phyloP scores from a whole-genome alignment of 129 eudicot genomes.

The sunflower (Helianthus annuus) region DNA sequence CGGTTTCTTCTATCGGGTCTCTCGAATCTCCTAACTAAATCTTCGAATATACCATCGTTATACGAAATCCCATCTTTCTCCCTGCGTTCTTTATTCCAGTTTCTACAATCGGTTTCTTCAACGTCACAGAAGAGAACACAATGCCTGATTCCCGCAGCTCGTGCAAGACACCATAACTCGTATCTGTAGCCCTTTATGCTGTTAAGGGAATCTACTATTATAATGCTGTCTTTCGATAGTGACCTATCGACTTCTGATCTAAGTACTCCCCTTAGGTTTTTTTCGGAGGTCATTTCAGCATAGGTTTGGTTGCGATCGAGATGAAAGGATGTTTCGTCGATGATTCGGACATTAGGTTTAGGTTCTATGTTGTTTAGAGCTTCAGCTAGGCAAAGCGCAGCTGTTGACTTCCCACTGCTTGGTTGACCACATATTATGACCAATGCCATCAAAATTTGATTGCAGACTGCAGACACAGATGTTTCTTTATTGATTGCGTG shows the following conservation, averaged over 20 bases:
- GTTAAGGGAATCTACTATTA: slow-evolving; percentile 85
- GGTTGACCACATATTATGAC: slow-evolving; percentile 97
- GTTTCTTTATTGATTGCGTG: slow-evolving; percentile 4
- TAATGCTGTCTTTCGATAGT: slow-evolving; percentile 65
- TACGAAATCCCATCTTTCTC: slow-evolving; percentile 53
- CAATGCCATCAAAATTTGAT: slow-evolving; percentile 63
- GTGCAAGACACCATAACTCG: slow-evolving; percentile 96
- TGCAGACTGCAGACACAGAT: neutral
- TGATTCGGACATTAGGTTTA: slow-evolving; percentile 58
- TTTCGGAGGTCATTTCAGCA: slow-evolving; percentile 86
- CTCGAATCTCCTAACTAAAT: slow-evolving; percentile 86
- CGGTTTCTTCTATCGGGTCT: slow-evolving; percentile 83
- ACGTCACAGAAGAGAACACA: slow-evolving; percentile 84
- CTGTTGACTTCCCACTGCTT: slow-evolving; percentile 91
- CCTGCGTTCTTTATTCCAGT: slow-evolving; percentile 76
- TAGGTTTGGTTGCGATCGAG: slow-evolving; percentile 85
- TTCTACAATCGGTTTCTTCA: slow-evolving; percentile 62
- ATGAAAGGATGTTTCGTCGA: slow-evolving; percentile 80
- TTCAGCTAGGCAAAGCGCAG: slow-evolving; percentile 72
- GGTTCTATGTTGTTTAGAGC: slow-evolving; percentile 66
- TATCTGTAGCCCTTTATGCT: slow-evolving; percentile 98
- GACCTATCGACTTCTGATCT: slow-evolving; percentile 98
- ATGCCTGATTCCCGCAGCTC: slow-evolving; percentile 92
- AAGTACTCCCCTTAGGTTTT: slow-evolving; percentile 87
- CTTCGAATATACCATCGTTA: slow-evolving; percentile 72